Conservation (phyloP, 768 basidiomycete species). For the Hygrocybe punicea region DNA sequence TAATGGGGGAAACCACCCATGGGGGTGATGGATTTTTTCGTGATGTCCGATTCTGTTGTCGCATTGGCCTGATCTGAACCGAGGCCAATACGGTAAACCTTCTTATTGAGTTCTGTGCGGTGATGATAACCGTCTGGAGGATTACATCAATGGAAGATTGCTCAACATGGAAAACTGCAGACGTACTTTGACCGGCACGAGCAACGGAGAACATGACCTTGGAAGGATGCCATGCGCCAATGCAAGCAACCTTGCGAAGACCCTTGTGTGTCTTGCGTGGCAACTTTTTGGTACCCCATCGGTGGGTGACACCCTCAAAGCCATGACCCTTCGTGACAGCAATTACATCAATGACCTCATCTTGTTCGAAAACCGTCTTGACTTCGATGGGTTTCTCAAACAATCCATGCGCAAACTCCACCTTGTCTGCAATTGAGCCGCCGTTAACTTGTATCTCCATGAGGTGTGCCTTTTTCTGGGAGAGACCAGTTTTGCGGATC, state of each 20-base stretch:
- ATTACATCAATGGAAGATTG: constrained; percentile 4
- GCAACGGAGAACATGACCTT: constrained; percentile 99
- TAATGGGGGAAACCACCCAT: constrained; percentile 99
- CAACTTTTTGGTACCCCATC: constrained; percentile 99
- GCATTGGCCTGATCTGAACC: constrained; percentile 78
- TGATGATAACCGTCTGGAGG: constrained; percentile 88
- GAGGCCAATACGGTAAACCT: constrained; percentile 91
- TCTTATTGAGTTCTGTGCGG: constrained; percentile 98
- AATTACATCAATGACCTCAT: constrained; percentile 94
- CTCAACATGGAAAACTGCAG: not conserved
- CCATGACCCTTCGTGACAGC: constrained; percentile 99
- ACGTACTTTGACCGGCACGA: constrained; percentile 98
- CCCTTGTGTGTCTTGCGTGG: constrained; percentile 99
- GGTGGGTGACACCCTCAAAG: constrained; percentile 98
- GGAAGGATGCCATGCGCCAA: constrained; percentile 97
- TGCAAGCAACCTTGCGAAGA: constrained; percentile 99
- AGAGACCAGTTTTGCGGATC: constrained; percentile 94
- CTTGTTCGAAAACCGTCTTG: constrained; percentile 85
- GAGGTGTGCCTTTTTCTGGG: constrained; percentile 99
- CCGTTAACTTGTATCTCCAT: constrained; percentile 99
- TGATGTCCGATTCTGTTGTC: constrained; percentile 91
- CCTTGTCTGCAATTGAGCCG: constrained; percentile 93
- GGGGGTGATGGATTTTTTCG: constrained; percentile 90
- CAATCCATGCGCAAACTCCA: constrained; percentile 87
- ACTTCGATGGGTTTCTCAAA: constrained; percentile 97